phyloP scores from a whole-genome alignment of 2,329 filamentous ascomycete species.

The Aspergillus pseudotamarii region DNA sequence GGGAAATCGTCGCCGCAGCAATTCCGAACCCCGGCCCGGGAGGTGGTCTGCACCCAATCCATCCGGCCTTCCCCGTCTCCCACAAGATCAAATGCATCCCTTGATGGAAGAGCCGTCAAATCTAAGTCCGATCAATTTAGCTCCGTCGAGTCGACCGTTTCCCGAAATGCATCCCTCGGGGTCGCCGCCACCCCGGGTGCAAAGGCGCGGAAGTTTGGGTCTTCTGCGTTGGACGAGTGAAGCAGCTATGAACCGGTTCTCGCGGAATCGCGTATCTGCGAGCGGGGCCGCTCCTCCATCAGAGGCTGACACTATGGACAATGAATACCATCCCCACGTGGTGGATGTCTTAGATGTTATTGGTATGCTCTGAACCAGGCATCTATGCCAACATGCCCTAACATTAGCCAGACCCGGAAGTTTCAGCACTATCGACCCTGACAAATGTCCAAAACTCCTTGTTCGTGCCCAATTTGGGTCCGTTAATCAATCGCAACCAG shows the following conservation, averaged over 20 bases:
- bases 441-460: slow-evolving; percentile 91
- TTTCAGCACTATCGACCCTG: slow-evolving; percentile 78
- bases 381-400: not conserved
- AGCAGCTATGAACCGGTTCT: slow-evolving; percentile 34
- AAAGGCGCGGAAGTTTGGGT: slow-evolving; percentile 21
- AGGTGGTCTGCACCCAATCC: slow-evolving; percentile 34
- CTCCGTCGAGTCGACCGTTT: slow-evolving; percentile 13
- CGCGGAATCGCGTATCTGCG: slow-evolving; percentile 38
- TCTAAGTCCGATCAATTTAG: slow-evolving; percentile 16
- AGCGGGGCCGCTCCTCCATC: slow-evolving; percentile 23
- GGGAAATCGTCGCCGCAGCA: slow-evolving; percentile 42
- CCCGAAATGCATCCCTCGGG: slow-evolving; percentile 17
- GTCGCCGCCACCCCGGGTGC: slow-evolving; percentile 15
- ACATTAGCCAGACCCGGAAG: slow-evolving; percentile 68
- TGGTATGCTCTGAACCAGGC: slow-evolving; percentile 51
- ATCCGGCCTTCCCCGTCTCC: slow-evolving; percentile 23
- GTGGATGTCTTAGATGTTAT: slow-evolving; percentile 71
- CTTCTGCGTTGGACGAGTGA: slow-evolving; percentile 37
- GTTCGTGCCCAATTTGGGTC: slow-evolving; percentile 80
- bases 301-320: slow-evolving; percentile 9
- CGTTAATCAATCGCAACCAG: slow-evolving; percentile 73
- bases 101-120: slow-evolving; percentile 37
- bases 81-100: slow-evolving; percentile 32
- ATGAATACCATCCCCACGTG: slow-evolving; percentile 63
- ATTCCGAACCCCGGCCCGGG: slow-evolving; percentile 42